Evolutionary conservation across 1,284 basidiomycete species (phyloP).

Genomic region (Fomitopsis betulina): DNA sequence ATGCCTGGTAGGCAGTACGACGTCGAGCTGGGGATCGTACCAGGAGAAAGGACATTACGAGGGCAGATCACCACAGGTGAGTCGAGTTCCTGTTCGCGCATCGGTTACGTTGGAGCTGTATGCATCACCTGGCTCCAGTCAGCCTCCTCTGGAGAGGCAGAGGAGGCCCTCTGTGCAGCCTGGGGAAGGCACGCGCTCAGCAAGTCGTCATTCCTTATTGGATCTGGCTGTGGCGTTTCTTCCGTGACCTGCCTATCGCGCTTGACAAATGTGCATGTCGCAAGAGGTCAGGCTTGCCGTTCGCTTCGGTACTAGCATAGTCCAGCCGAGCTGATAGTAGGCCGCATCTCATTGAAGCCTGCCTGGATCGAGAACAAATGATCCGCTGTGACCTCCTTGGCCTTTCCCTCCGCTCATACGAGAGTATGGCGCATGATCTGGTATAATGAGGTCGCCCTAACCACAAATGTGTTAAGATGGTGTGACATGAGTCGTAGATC

Average conservation of each 20-base stretch:
- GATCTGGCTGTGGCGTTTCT: neutral
- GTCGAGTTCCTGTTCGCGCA: slow-evolving; percentile 5
- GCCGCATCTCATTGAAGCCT: neutral
- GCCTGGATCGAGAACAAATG: neutral
- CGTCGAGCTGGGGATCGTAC: slow-evolving; percentile 68
- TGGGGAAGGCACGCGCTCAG: no score
- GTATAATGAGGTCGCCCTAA: no score
- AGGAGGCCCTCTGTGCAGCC: no score
- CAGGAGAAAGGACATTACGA: slow-evolving; percentile 47
- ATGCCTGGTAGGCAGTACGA: slow-evolving; percentile 79
- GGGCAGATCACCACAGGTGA: slow-evolving; percentile 61
- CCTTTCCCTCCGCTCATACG: neutral
- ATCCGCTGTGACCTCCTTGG: neutral
- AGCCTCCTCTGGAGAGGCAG: no score
- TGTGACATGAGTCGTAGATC: neutral
- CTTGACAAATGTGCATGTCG: neutral
- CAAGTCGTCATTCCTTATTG: neutral
- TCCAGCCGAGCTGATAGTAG: neutral
- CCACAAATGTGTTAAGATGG: neutral
- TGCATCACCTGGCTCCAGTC: neutral
- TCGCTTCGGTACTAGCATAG: no score
- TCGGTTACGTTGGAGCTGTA: neutral
- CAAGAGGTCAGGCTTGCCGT: no score
- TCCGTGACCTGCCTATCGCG: neutral
- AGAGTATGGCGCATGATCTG: neutral